Evolutionary conservation across 768 basidiomycete genomes (phyloP).

Genomic region (Boletus vinaceobasis): DNA sequence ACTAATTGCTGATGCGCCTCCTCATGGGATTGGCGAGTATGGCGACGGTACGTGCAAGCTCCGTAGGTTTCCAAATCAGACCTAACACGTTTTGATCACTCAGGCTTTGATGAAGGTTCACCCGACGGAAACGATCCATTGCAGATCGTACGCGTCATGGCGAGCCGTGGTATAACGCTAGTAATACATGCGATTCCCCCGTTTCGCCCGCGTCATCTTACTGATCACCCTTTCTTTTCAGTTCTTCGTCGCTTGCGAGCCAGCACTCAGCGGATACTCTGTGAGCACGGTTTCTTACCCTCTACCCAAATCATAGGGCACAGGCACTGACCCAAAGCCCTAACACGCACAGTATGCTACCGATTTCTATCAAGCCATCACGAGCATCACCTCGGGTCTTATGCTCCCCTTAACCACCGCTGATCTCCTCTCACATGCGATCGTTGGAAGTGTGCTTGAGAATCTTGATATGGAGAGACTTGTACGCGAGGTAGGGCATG

Average conservation of each 20-base stretch:
- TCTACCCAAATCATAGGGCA: constrained; percentile 8
- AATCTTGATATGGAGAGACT: constrained; percentile 98
- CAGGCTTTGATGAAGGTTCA: constrained; percentile 91
- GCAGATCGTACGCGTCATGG: constrained; percentile 85
- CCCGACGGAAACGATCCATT: constrained; percentile 93
- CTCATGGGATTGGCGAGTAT: constrained; percentile 96
- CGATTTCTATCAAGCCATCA: constrained; percentile 93
- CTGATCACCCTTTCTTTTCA: constrained; percentile 31
- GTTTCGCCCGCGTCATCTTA: not conserved
- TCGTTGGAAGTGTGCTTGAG: constrained; percentile 94
- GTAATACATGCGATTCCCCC: constrained; percentile 42
- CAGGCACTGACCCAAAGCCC: constrained; percentile 12
- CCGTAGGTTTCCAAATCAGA: not conserved
- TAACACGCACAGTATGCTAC: constrained; percentile 65
- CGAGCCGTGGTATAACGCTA: constrained; percentile 82
- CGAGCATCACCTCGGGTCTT: constrained; percentile 87
- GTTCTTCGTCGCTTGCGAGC: constrained; percentile 99
- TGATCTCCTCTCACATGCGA: constrained; percentile 90
- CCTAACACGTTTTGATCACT: constrained; percentile 10
- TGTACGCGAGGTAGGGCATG: constrained; percentile 90
- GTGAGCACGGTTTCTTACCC: constrained; percentile 41
- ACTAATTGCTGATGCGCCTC: constrained; percentile 95
- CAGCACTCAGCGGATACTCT: constrained; percentile 88
- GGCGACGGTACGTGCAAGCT: constrained; percentile 70
- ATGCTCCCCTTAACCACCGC: constrained; percentile 97